Evolutionary conservation across 2,329 filamentous ascomycete species (phyloP).

Genomic region (Amauroascus niger): DNA sequence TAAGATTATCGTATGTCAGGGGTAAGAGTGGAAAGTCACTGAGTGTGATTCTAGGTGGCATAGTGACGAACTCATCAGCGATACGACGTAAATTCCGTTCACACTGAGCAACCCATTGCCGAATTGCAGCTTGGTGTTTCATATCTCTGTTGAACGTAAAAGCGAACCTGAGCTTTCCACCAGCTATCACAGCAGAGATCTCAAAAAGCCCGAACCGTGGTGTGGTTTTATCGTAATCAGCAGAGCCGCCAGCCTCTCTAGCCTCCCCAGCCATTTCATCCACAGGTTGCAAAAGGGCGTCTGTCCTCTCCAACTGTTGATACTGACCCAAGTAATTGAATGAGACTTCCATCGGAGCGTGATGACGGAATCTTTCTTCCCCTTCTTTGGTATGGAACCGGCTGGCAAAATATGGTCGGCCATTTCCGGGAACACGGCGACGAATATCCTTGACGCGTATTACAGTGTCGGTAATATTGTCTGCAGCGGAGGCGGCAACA

Average conservation of each 20-base stretch:
- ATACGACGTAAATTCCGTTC: conserved; percentile 27
- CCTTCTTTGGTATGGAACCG: conserved; percentile 23
- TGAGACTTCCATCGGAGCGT: conserved; percentile 34
- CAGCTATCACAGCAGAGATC: conserved; percentile 41
- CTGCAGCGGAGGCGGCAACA: conserved; percentile 18
- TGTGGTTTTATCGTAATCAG: conserved; percentile 38
- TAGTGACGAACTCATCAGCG: conserved; percentile 22
- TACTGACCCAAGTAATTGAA: conserved; percentile 35
- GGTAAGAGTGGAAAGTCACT: conserved; percentile 40
- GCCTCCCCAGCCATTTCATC: conserved; percentile 35
- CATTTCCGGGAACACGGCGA: conserved; percentile 27
- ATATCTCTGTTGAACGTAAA: conserved; percentile 44
- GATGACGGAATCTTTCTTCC: conserved; percentile 26
- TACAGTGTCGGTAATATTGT: conserved; percentile 26
- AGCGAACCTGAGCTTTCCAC: conserved; percentile 39
- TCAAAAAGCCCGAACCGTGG: conserved; percentile 44
- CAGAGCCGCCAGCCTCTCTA: conserved; percentile 30
- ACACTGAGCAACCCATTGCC: conserved; percentile 37
- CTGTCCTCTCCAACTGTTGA: conserved; percentile 39
- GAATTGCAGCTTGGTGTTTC: conserved; percentile 36
- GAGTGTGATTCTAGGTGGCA: conserved; percentile 28
- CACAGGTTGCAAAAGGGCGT: conserved; percentile 36
- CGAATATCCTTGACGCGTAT: conserved; percentile 33
- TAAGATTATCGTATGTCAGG: conserved; percentile 35
- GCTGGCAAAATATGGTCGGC: conserved; percentile 30